These are phyloP conservation scores for Byssoonygena ceratinophila DNA, from an alignment of 2,329 filamentous ascomycete species.

Conservation along the genomic window DNA sequence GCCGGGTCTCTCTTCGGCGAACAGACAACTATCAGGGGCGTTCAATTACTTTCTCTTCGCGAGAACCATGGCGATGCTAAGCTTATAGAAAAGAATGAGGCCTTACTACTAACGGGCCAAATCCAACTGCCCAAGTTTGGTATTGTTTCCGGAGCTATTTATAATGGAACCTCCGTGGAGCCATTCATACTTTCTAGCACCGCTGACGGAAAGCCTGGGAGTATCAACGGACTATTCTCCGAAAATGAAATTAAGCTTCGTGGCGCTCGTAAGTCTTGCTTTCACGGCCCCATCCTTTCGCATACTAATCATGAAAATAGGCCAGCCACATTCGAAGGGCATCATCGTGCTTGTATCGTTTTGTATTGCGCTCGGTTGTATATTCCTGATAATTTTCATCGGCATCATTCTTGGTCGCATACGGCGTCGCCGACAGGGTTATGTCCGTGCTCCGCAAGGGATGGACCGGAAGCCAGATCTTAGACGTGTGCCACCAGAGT, in stretches of 20 bases:
- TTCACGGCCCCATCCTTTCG: neutral
- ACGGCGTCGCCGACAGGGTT: conserved; percentile 39
- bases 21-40: conserved; percentile 59
- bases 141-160: conserved; percentile 73
- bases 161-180: conserved; percentile 65
- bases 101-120: conserved; percentile 74
- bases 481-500: conserved; percentile 38
- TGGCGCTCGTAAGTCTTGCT: conserved; percentile 45
- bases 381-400: conserved; percentile 40
- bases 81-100: conserved; percentile 56
- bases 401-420: conserved; percentile 41
- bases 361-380: conserved; percentile 38
- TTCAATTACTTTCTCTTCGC: conserved; percentile 69
- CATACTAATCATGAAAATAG: conserved; percentile 20
- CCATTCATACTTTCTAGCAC: conserved; percentile 74
- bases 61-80: conserved; percentile 54
- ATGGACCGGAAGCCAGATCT: conserved; percentile 39
- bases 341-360: conserved; percentile 40
- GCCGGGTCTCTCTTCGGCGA: conserved; percentile 53
- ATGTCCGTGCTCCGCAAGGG: conserved; percentile 37
- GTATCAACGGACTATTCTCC: conserved; percentile 71
- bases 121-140: conserved; percentile 67
- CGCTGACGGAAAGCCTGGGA: conserved; percentile 55
- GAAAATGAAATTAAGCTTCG: conserved; percentile 69
- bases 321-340: conserved; percentile 33